These are phyloP conservation scores for Berkeleyomyces basicola DNA, from an alignment of 2,329 filamentous ascomycete species.

Conservation along the genomic window DNA sequence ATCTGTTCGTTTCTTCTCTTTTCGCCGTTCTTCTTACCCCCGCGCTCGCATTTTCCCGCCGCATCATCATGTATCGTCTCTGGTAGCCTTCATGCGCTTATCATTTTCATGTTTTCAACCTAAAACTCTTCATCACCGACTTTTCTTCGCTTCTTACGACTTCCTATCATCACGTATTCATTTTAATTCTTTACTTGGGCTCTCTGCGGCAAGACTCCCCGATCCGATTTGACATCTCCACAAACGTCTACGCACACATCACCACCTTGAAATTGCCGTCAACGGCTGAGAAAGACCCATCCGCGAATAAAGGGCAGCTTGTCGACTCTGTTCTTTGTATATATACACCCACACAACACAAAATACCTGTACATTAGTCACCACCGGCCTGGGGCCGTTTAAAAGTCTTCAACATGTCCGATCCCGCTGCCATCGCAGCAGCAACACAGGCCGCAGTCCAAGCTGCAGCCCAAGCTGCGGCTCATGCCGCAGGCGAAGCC, in stretches of 20 bases:
- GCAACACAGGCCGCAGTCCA: not conserved
- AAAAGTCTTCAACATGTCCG: slow-evolving; percentile 4
- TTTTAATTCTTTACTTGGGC: slow-evolving; percentile 20
- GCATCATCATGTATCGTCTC: slow-evolving; percentile 7
- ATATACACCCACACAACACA: not conserved
- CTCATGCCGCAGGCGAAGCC: too few species aligned
- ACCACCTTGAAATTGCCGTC: not conserved
- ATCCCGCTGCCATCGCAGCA: too few species aligned
- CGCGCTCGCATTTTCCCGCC: slow-evolving; percentile 13
- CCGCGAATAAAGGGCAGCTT: not conserved
- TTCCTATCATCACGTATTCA: slow-evolving; percentile 6
- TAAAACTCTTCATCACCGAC: not conserved
- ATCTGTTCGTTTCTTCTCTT: slow-evolving; percentile 9
- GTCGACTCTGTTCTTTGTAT: not conserved
- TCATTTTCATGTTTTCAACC: slow-evolving; percentile 13
- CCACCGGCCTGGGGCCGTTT: not conserved
- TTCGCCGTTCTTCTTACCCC: slow-evolving; percentile 6
- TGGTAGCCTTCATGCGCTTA: slow-evolving; percentile 10
- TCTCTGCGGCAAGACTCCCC: slow-evolving; percentile 33
- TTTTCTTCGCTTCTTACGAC: slow-evolving; percentile 15
- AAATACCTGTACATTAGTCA: not conserved
- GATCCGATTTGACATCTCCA: slow-evolving; percentile 21
- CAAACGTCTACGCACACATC: slow-evolving; percentile 14
- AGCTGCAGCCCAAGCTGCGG: too few species aligned
- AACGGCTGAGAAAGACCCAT: not conserved